A percentile compares a stretch with the other conserved stretches of the same genome.
Evolutionary conservation across 148 eudicot species (phyloP).

Genomic region (Chenopodium berlandieri): DNA sequence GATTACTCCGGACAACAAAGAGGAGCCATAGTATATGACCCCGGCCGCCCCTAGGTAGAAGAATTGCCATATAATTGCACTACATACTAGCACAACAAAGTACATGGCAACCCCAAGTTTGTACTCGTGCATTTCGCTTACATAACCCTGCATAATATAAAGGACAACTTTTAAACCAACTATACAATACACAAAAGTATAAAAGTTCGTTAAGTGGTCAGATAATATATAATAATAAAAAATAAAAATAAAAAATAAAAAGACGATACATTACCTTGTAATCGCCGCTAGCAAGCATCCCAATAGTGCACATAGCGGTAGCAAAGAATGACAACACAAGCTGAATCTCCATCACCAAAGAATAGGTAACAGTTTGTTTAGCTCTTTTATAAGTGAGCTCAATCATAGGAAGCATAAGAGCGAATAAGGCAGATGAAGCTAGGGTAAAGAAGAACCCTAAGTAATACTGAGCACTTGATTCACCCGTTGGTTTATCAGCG

Average conservation of each 20-base stretch:
- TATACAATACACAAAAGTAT: too few species aligned
- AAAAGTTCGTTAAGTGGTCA: too few species aligned
- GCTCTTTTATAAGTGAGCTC: conserved; percentile 57
- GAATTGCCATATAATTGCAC: conserved; percentile 58
- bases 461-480: conserved; percentile 33
- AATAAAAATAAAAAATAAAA: too few species aligned
- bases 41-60: conserved; percentile 69
- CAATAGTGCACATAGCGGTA: conserved; percentile 48
- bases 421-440: conserved; percentile 46
- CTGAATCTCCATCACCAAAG: conserved; percentile 69
- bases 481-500: conserved; percentile 45
- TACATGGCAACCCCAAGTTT: conserved; percentile 43
- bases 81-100: conserved; percentile 34
- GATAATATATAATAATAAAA: too few species aligned
- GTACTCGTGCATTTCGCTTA: conserved; percentile 44
- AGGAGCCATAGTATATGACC: conserved; percentile 59
- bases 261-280: conserved; percentile 37
- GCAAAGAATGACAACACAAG: conserved; percentile 49
- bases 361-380: conserved; percentile 34
- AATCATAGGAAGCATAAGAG: conserved; percentile 51
- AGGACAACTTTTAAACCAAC: too few species aligned
- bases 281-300: conserved; percentile 52
- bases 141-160: conserved; percentile 40
- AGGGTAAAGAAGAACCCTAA: conserved; percentile 55
- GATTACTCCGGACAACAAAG: conserved; percentile 53